phyloP scores from a whole-genome alignment of 768 basidiomycete species.

The Podaxis rugospora region DNA sequence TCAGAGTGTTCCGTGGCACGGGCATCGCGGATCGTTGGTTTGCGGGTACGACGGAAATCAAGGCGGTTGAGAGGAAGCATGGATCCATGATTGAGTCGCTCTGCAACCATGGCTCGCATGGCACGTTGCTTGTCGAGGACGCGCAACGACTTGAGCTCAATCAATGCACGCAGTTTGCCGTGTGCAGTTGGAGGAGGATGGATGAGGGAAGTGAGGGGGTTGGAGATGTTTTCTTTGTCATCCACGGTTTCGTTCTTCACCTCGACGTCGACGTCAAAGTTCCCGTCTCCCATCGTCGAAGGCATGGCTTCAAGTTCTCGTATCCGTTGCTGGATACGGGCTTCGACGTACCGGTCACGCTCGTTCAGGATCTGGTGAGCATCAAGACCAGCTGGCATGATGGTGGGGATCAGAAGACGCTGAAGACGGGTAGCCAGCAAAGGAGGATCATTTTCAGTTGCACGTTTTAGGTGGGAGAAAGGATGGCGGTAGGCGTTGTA shows the following conservation, averaged over 20 bases:
- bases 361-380: slow-evolving; percentile 89
- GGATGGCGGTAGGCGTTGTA: slow-evolving; percentile 90
- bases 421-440: slow-evolving; percentile 72
- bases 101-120: slow-evolving; percentile 80
- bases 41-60: slow-evolving; percentile 85
- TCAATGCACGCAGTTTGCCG: slow-evolving; percentile 83
- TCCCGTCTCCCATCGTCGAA: slow-evolving; percentile 75
- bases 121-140: slow-evolving; percentile 90
- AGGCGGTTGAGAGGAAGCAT: slow-evolving; percentile 87
- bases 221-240: slow-evolving; percentile 38
- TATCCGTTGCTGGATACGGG: slow-evolving; percentile 83
- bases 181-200: slow-evolving; percentile 63
- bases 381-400: slow-evolving; percentile 91
- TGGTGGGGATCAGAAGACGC: slow-evolving; percentile 77
- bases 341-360: slow-evolving; percentile 86
- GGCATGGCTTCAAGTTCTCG: slow-evolving; percentile 79
- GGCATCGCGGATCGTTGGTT: slow-evolving; percentile 84
- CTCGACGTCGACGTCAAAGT: slow-evolving; percentile 46
- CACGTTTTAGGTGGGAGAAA: slow-evolving; percentile 72
- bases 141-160: slow-evolving; percentile 88
- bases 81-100: slow-evolving; percentile 83
- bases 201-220: slow-evolving; percentile 31
- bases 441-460: slow-evolving; percentile 52
- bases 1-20: slow-evolving; percentile 87
- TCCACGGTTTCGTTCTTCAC: slow-evolving; percentile 33